A percentile compares a stretch with the other conserved stretches of the same genome.
These are phyloP conservation scores for Pyrenophora tritici-repentis DNA, from an alignment of 2,329 filamentous ascomycete species.

Conservation along the genomic window DNA sequence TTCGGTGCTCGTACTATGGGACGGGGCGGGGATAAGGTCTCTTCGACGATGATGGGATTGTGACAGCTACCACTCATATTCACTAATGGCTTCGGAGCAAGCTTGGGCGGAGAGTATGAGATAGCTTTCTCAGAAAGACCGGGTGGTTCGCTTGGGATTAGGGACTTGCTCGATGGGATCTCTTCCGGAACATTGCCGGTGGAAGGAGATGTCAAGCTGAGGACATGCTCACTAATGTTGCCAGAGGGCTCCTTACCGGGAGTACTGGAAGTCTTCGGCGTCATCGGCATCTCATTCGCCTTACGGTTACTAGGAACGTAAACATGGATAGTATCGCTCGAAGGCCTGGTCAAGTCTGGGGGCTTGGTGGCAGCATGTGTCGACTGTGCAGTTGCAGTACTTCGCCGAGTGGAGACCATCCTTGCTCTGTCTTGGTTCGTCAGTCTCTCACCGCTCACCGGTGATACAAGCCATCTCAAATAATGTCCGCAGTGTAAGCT, in stretches of 20 bases:
- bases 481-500: background rate
- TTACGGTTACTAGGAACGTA: background rate
- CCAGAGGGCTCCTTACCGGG: background rate
- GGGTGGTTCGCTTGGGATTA: background rate
- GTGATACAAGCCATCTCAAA: background rate
- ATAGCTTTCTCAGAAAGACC: background rate
- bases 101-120: conserved; percentile 1
- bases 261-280: background rate
- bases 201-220: conserved; percentile 19
- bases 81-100: background rate
- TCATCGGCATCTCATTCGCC: background rate
- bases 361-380: background rate
- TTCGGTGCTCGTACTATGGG: background rate
- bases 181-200: background rate
- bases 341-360: background rate
- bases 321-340: conserved; percentile 1
- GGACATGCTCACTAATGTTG: conserved; percentile 13
- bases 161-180: background rate
- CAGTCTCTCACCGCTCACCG: background rate
- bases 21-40: conserved; percentile 15
- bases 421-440: background rate
- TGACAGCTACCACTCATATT: conserved; percentile 20
- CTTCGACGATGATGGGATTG: conserved; percentile 34
- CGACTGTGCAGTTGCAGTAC: conserved; percentile 9
- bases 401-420: conserved; percentile 19